Conservation (phyloP, 345 rosid species). For the Moricandia arvensis region DNA sequence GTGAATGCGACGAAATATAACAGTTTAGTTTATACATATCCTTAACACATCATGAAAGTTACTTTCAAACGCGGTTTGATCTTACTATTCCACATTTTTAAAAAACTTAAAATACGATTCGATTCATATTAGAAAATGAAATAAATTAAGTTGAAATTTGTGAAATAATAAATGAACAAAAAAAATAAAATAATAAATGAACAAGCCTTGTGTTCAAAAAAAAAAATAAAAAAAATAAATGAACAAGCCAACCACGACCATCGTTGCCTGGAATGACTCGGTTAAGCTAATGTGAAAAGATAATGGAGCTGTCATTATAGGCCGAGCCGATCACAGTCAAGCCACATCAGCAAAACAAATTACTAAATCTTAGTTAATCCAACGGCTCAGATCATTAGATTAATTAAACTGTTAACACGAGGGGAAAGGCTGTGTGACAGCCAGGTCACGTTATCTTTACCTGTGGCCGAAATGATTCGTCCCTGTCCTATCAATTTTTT, state of each 20-base stretch:
- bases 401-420: conserved; percentile 24
- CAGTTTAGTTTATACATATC: no score
- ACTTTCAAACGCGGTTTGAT: no score
- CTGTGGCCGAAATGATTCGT: conserved; percentile 48
- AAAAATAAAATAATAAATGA: background rate
- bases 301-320: no score
- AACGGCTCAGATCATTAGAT: conserved; percentile 28
- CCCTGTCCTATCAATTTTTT: background rate
- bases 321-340: conserved; percentile 32
- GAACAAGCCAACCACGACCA: conserved; percentile 38
- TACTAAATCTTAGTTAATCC: background rate
- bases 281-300: background rate
- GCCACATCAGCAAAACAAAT: conserved; percentile 25
- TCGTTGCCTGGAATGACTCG: conserved; percentile 33
- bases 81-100: no score
- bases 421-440: conserved; percentile 41
- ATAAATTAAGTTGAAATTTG: no score
- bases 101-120: no score
- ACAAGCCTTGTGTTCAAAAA: no score
- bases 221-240: background rate
- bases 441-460: conserved; percentile 56
- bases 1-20: no score
- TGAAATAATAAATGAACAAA: no score
- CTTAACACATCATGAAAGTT: no score
- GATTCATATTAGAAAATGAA: no score